Conservation (phyloP, 225 moss, liverwort and hornwort genomes). For the Marchantia paleacea region DNA sequence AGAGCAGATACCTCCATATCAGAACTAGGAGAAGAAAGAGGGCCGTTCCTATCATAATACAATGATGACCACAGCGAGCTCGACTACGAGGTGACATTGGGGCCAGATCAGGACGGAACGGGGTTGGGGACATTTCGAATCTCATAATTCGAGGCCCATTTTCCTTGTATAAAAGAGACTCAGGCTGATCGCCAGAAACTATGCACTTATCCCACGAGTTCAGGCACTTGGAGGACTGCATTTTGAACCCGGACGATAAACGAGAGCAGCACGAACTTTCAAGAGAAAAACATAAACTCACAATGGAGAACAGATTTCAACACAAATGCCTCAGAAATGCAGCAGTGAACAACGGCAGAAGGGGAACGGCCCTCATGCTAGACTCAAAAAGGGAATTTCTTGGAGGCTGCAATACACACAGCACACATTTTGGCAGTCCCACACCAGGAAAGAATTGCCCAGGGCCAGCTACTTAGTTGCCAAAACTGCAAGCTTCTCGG, state of each 20-base stretch:
- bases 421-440: slow-evolving; percentile 4
- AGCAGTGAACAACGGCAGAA: not conserved
- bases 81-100: slow-evolving; percentile 22
- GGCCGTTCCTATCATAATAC: slow-evolving; percentile 14
- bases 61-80: slow-evolving; percentile 25
- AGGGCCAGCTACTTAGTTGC: not conserved
- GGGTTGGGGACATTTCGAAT: slow-evolving; percentile 21
- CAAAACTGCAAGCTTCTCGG: not conserved
- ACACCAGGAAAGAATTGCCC: too few species aligned
- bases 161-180: slow-evolving; percentile 51
- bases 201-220: slow-evolving; percentile 71
- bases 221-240: slow-evolving; percentile 45
- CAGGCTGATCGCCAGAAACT: slow-evolving; percentile 44
- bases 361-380: not conserved
- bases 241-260: slow-evolving; percentile 17
- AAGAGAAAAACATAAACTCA: not conserved
- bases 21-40: slow-evolving; percentile 20
- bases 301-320: not conserved
- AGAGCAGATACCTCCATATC: slow-evolving; percentile 24
- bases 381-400: not conserved
- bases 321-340: not conserved
- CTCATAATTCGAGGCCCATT: slow-evolving; percentile 44
- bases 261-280: not conserved
- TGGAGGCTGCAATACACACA: not conserved
- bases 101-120: slow-evolving; percentile 7